Conservation (phyloP, 176 grass and related monocot genomes). For the Lolium rigidum region DNA sequence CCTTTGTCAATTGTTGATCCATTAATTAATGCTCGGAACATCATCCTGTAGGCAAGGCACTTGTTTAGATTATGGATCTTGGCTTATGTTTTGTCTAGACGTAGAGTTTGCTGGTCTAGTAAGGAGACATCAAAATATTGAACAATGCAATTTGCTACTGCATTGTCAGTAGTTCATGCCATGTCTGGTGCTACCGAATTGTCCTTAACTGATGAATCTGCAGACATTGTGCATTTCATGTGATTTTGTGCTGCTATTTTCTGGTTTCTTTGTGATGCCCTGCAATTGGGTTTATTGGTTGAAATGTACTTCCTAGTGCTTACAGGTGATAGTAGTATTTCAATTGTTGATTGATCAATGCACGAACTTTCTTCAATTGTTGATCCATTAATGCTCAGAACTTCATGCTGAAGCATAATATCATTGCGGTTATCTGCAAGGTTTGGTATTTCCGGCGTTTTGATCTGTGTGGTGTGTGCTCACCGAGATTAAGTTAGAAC, state of each 20-base stretch:
- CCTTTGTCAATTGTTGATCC: background rate
- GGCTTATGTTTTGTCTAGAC: background rate
- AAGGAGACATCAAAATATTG: background rate
- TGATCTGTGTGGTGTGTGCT: background rate
- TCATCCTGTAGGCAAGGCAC: background rate
- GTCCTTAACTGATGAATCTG: background rate
- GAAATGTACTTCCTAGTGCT: background rate
- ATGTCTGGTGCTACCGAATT: background rate
- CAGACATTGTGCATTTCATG: background rate
- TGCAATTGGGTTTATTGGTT: background rate
- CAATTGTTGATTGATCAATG: background rate
- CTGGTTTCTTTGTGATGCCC: background rate
- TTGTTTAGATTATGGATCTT: background rate
- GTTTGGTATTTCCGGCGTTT: background rate
- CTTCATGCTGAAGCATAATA: background rate
- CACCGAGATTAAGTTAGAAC: background rate
- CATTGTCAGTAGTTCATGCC: background rate
- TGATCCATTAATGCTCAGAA: background rate
- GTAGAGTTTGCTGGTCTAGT: background rate
- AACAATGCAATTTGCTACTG: background rate
- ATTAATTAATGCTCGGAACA: background rate
- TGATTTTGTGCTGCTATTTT: slow-evolving; percentile 1
- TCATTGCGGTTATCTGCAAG: background rate
- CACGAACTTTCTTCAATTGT: background rate
- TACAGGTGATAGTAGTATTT: background rate